Evolutionary conservation across 192 early-diverging fungal genomes (phyloP).

Genomic region (Coemansia sp.): DNA sequence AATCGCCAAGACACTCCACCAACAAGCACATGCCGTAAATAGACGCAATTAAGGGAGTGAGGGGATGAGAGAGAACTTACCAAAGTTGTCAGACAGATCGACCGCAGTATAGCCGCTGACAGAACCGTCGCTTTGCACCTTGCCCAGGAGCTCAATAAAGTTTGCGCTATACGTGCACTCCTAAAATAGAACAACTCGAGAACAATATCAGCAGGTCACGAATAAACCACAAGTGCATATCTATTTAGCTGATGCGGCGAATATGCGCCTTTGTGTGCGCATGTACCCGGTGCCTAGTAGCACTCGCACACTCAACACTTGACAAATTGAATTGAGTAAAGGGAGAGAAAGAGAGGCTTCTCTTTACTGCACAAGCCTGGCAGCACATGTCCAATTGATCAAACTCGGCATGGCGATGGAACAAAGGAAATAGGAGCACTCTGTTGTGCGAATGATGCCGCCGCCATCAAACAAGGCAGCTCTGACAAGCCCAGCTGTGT

Average conservation of each 20-base stretch:
- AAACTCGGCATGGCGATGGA: conserved; percentile 9
- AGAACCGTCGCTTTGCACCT: conserved; percentile 46
- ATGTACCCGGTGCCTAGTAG: conserved; percentile 7
- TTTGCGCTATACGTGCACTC: conserved; percentile 46
- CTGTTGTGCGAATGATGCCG: neutral
- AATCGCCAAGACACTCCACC: neutral
- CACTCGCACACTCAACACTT: conserved; percentile 5
- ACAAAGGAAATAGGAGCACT: neutral
- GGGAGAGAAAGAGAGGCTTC: neutral
- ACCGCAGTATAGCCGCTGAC: conserved; percentile 47
- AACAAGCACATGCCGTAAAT: neutral
- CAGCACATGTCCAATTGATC: conserved; percentile 12
- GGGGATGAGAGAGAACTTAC: conserved; percentile 19
- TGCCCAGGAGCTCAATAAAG: conserved; percentile 48
- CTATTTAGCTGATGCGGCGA: conserved; percentile 6
- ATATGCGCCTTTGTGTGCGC: neutral
- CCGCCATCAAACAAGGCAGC: neutral
- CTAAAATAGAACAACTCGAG: conserved; percentile 25
- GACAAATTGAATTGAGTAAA: conserved; percentile 4
- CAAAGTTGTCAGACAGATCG: conserved; percentile 51
- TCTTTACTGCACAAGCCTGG: conserved; percentile 11
- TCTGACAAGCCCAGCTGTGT: neutral
- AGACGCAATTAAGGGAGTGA: neutral
- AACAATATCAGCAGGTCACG: conserved; percentile 12
- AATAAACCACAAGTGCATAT: neutral